Evolutionary conservation across 192 early-diverging fungal species (phyloP).

Genomic region (Coemansia sp.): DNA sequence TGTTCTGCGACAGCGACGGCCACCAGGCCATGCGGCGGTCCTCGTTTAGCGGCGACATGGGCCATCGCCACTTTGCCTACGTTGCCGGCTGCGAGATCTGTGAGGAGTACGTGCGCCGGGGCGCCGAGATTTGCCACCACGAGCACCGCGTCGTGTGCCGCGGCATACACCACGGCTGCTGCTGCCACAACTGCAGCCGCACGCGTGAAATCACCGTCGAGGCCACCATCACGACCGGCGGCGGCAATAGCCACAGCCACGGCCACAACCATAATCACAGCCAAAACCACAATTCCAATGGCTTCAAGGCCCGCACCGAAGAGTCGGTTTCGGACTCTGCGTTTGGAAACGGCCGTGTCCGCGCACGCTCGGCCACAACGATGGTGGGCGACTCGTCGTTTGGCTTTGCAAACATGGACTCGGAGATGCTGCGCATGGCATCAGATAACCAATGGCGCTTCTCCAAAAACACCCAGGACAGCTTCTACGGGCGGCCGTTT

Average conservation of each 20-base stretch:
- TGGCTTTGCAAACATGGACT: slow-evolving; percentile 43
- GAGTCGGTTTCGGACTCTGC: slow-evolving; percentile 30
- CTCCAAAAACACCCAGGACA: slow-evolving; percentile 2
- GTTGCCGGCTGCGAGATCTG: slow-evolving; percentile 40
- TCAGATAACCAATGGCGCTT: slow-evolving; percentile 38
- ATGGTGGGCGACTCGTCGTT: slow-evolving; percentile 38
- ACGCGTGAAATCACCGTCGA: slow-evolving; percentile 2
- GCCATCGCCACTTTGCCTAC: slow-evolving; percentile 33
- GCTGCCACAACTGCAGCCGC: slow-evolving; percentile 22
- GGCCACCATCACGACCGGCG: background rate
- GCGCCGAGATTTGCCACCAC: slow-evolving; percentile 29
- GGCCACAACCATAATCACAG: too few relatives aligned
- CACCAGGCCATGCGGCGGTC: slow-evolving; percentile 9
- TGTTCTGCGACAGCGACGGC: slow-evolving; percentile 18
- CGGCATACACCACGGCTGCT: slow-evolving; percentile 23
- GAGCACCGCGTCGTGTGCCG: slow-evolving; percentile 35
- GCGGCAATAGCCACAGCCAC: too few relatives aligned
- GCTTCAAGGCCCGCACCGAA: slow-evolving; percentile 25
- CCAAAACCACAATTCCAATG: too few relatives aligned
- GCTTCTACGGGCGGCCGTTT: slow-evolving; percentile 30
- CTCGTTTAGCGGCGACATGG: slow-evolving; percentile 2
- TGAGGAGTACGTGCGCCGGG: slow-evolving; percentile 34
- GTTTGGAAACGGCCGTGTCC: slow-evolving; percentile 37
- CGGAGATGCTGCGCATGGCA: slow-evolving; percentile 41
- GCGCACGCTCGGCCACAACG: slow-evolving; percentile 37